Evolutionary conservation across 192 early-diverging fungal genomes (phyloP), one percentile per base, ranked within the genome.

Genomic region (Thamnidium elegans): DNA sequence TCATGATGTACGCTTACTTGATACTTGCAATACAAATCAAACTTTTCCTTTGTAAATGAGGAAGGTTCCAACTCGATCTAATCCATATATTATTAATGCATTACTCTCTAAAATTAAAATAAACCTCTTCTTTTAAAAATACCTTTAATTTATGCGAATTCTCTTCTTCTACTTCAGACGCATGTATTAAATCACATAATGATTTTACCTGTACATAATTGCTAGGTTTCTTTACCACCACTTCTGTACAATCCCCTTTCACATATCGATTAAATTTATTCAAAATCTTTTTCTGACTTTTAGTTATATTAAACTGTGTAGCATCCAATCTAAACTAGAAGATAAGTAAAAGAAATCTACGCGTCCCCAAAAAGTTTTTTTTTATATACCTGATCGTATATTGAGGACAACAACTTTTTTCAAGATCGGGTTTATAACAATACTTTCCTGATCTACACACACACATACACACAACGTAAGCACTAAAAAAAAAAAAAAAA

Each of bases 1-100:
- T 99, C 96, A 15, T 86, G 68, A 75, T 98, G 96, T n/a, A 99
- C 76, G 0, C 65, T 63, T 4, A 69, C 78, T 71, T 99, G 96
- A 69, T 97, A 99, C 60, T 86, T 87, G 7, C 69, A 62, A 70
- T 90, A 99, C 9, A 99, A 71, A 0, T 79, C 70, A 64, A 84
- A 92, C 14, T 91, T 92, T 63, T 88, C 90, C 51, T 85, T 69
- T 3, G 88, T 79, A 70, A 86, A 94, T 5, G 75, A 76, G 0
- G 93, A 79, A 11, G 80, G 82, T 36, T 88, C 88, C 20, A 91
- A 59, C 7, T 69, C 71, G 65, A 86, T 71, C 84, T 89, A 63
- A 2, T 4, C 4, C 17, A 26, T n/a, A 45, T 9, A 15, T 45
- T 1, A 45, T 15, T 19, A 10, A 7, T 32, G 21, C 14, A 34